Evolutionary conservation across 2,329 filamentous ascomycete species (phyloP).

Genomic region (Grosmannia huntii): DNA sequence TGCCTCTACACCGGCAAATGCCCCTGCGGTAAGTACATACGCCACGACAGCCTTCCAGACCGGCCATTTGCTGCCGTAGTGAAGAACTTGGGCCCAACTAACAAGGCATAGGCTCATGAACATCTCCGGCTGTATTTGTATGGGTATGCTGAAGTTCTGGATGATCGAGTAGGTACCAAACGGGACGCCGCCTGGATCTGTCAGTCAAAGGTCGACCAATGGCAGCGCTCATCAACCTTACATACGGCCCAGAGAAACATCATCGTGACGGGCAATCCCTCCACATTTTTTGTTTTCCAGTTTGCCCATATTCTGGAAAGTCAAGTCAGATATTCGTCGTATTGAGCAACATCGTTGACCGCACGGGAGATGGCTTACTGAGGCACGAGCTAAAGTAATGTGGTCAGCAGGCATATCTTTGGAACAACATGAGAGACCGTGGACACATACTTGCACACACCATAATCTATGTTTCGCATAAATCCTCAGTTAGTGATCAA

Average conservation of each 20-base stretch:
- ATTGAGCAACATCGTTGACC: background rate
- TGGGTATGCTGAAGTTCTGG: conserved; percentile 29
- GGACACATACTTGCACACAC: conserved; percentile 24
- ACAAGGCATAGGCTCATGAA: conserved; percentile 27
- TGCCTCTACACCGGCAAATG: conserved; percentile 40
- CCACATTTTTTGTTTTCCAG: conserved; percentile 46
- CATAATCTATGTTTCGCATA: conserved; percentile 18
- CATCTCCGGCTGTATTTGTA: conserved; percentile 29
- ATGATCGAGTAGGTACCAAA: conserved; percentile 26
- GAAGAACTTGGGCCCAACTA: conserved; percentile 25
- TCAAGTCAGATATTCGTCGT: background rate
- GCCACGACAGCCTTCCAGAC: conserved; percentile 30
- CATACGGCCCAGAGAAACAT: conserved; percentile 52
- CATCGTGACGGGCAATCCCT: conserved; percentile 47
- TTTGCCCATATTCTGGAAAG: conserved; percentile 41
- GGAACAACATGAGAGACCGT: background rate
- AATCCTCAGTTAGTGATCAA: background rate
- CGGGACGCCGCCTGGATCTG: conserved; percentile 23
- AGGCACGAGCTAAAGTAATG: background rate
- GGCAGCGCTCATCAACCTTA: conserved; percentile 13
- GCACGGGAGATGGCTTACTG: background rate
- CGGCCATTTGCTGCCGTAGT: conserved; percentile 27
- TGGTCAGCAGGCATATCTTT: conserved; percentile 13
- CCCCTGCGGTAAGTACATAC: conserved; percentile 24
- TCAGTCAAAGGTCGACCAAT: background rate